Evolutionary conservation across 2,329 filamentous ascomycete species (phyloP).

Genomic region (Myriosclerotinia duriaeana): DNA sequence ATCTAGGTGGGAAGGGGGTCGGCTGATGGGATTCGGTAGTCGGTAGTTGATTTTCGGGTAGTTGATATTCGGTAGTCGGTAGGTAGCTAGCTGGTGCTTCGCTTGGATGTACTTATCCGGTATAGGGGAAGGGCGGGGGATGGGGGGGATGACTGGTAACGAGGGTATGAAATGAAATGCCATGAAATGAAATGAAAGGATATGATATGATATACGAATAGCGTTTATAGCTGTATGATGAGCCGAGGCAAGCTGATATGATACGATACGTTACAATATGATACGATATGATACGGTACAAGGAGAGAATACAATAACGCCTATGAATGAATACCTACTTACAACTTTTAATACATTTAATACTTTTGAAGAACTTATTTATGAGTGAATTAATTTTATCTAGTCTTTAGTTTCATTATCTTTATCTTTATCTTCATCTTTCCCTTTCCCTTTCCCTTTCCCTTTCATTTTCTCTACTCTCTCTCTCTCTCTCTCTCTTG

Average conservation of each 20-base stretch:
- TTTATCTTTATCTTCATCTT: no score
- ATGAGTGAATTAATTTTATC: no score
- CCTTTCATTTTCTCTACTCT: no score
- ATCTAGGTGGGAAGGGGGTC: slow-evolving; percentile 32
- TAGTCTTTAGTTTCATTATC: no score
- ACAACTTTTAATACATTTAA: no score
- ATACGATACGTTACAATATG: background rate
- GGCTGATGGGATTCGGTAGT: background rate
- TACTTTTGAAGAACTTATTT: no score
- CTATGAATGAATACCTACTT: no score
- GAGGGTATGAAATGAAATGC: background rate
- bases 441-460: no score
- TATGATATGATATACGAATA: background rate
- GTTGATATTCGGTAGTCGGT: no score
- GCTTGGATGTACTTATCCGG: background rate
- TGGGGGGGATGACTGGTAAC: background rate
- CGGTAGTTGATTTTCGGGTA: background rate
- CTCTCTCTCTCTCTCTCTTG: no score
- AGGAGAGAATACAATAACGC: no score
- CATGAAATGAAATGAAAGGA: no score
- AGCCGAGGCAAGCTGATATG: background rate
- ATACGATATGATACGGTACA: background rate
- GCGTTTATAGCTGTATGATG: background rate
- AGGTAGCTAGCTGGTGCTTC: background rate
- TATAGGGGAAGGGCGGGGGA: background rate